phyloP scores from a whole-genome alignment of 148 eudicot species.

The Hydrangea macrophylla region DNA sequence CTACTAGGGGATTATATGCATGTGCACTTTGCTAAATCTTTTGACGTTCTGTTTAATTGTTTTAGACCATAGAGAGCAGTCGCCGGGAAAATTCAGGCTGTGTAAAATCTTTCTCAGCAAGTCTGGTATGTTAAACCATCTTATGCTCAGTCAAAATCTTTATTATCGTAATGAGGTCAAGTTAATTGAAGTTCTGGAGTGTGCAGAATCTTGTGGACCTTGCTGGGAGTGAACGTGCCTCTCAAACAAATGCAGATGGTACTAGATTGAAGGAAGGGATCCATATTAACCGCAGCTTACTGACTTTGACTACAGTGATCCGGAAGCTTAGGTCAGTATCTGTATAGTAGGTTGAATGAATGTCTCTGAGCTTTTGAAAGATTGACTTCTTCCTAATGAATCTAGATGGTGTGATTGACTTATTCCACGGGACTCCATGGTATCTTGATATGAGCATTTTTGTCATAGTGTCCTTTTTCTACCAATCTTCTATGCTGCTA shows the following conservation, averaged over 20 bases:
- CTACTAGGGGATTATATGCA: too few relatives aligned
- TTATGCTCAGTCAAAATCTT: conserved; percentile 12
- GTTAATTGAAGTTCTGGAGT: neutral
- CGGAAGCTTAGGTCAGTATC: conserved; percentile 77
- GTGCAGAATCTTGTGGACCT: conserved; percentile 96
- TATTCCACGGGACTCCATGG: too few relatives aligned
- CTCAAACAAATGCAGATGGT: conserved; percentile 85
- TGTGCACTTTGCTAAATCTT: neutral
- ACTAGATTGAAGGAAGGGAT: conserved; percentile 88
- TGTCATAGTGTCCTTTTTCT: neutral
- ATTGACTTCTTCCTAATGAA: neutral
- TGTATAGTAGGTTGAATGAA: neutral
- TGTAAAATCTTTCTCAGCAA: conserved; percentile 80
- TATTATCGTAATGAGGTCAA: neutral
- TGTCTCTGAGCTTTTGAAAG: neutral
- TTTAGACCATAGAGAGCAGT: conserved; percentile 74
- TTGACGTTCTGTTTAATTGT: neutral
- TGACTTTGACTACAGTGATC: conserved; percentile 89
- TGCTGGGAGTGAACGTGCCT: conserved; percentile 97
- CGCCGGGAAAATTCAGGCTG: conserved; percentile 68
- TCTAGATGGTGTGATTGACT: neutral
- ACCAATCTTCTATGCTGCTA: neutral
- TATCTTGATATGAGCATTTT: neutral
- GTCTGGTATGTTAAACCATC: conserved; percentile 55
- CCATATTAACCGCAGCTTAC: conserved; percentile 89